These are phyloP conservation scores for Crotalaria pallida DNA, from an alignment of 306 rosid species.

Conservation along the genomic window DNA sequence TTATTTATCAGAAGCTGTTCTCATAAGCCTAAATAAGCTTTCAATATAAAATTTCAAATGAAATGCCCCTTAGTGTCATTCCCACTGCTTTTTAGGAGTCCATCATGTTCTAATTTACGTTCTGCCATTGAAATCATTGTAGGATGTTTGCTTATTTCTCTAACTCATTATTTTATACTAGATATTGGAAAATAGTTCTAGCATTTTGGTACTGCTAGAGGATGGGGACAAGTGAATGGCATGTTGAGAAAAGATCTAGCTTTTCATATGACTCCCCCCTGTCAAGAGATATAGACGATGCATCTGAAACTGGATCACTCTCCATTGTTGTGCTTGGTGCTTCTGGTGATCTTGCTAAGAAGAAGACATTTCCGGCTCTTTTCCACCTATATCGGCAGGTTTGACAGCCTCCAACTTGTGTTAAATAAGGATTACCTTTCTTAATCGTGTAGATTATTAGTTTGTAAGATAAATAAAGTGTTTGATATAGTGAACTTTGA, in stretches of 20 bases:
- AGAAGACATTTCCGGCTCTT: slow-evolving; percentile 97
- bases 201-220: slow-evolving; percentile 21
- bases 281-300: slow-evolving; percentile 38
- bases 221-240: slow-evolving; percentile 71
- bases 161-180: slow-evolving; percentile 1
- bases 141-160: slow-evolving; percentile 4
- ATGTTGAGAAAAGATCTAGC: slow-evolving; percentile 38
- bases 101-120: background rate
- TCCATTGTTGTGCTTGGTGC: slow-evolving; percentile 93
- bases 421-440: background rate
- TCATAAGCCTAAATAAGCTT: too few relatives aligned
- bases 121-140: background rate
- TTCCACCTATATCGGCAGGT: slow-evolving; percentile 84
- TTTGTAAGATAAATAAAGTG: background rate
- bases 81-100: background rate
- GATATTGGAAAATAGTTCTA: background rate
- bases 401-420: background rate
- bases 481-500: background rate
- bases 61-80: background rate
- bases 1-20: too few relatives aligned
- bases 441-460: background rate
- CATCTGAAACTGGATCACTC: slow-evolving; percentile 61
- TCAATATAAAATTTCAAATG: too few relatives aligned
- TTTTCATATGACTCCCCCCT: slow-evolving; percentile 37
- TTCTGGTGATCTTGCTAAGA: slow-evolving; percentile 98